A percentile compares a stretch with the other conserved stretches of the same genome.
These are phyloP conservation scores for Pythium phragmitis DNA, from an alignment of 352 stramenopile genomes.

Conservation along the genomic window DNA sequence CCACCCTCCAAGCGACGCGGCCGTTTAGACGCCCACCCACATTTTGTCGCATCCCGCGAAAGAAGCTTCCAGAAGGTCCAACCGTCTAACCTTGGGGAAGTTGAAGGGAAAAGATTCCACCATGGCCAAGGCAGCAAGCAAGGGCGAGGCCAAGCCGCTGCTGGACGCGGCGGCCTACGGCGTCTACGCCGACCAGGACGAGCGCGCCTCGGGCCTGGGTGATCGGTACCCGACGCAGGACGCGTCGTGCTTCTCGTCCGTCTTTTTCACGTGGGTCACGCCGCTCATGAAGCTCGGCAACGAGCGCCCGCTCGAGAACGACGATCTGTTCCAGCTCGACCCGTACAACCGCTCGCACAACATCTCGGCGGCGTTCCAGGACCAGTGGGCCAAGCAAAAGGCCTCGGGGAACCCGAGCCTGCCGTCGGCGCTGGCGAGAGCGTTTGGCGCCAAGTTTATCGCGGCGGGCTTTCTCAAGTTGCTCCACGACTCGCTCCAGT, in stretches of 20 bases:
- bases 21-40: not conserved
- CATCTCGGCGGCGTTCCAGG: slow-evolving; percentile 46
- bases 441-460: slow-evolving; percentile 54
- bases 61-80: slow-evolving; percentile 20
- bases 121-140: slow-evolving; percentile 12
- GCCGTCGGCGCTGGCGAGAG: slow-evolving; percentile 30
- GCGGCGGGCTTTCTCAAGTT: slow-evolving; percentile 70
- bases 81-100: not conserved
- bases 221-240: slow-evolving; percentile 68
- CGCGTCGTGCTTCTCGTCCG: slow-evolving; percentile 43
- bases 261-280: slow-evolving; percentile 89
- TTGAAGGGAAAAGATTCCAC: not conserved
- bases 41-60: too few relatives aligned
- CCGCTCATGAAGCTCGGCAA: slow-evolving; percentile 85
- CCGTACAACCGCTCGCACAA: slow-evolving; percentile 57
- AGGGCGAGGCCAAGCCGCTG: slow-evolving; percentile 35
- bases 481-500: slow-evolving; percentile 82
- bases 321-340: slow-evolving; percentile 86
- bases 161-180: slow-evolving; percentile 23
- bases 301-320: slow-evolving; percentile 67
- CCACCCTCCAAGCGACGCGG: not conserved
- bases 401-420: slow-evolving; percentile 17
- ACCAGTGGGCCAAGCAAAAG: slow-evolving; percentile 46
- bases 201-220: slow-evolving; percentile 32
- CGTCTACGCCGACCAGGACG: slow-evolving; percentile 19